Evolutionary conservation across 2,329 filamentous ascomycete species (phyloP).

Genomic region (Colletotrichum graminicola): DNA sequence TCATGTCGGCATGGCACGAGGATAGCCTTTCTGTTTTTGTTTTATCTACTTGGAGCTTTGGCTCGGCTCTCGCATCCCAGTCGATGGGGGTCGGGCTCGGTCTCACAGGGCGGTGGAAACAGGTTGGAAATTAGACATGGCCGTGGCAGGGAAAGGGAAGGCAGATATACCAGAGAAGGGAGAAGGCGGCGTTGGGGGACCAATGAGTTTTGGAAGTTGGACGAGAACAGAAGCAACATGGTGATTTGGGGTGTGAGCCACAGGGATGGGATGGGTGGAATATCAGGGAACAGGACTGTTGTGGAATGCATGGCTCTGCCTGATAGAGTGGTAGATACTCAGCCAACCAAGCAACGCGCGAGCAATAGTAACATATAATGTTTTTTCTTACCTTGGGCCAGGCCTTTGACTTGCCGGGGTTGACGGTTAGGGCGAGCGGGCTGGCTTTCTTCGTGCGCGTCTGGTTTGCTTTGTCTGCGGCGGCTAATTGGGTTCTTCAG

Average conservation of each 20-base stretch:
- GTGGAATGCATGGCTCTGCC: conserved; percentile 19
- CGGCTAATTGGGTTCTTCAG: conserved; percentile 38
- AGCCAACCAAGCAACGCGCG: conserved; percentile 3
- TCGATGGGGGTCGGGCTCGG: conserved; percentile 9
- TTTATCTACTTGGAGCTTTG: background rate
- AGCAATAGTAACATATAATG: conserved; percentile 8
- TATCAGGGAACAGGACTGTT: conserved; percentile 16
- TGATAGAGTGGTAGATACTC: background rate
- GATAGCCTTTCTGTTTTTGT: background rate
- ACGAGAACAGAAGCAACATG: conserved; percentile 23
- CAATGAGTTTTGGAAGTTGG: conserved; percentile 18
- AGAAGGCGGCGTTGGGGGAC: conserved; percentile 4
- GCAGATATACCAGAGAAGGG: conserved; percentile 3
- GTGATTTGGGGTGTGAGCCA: conserved; percentile 18
- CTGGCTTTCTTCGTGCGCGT: background rate
- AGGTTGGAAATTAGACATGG: conserved; percentile 13
- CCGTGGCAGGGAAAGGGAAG: conserved; percentile 30
- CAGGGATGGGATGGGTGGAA: conserved; percentile 33
- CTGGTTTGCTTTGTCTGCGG: background rate
- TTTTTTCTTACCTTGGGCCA: conserved; percentile 1
- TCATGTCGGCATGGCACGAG: conserved; percentile 16
- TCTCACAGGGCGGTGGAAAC: conserved; percentile 20
- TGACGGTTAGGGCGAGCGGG: background rate
- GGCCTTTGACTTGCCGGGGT: conserved; percentile 27
- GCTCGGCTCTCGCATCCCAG: conserved; percentile 21